These are phyloP conservation scores for Phytophthora rubi DNA, from an alignment of 352 stramenopile genomes.

Conservation along the genomic window DNA sequence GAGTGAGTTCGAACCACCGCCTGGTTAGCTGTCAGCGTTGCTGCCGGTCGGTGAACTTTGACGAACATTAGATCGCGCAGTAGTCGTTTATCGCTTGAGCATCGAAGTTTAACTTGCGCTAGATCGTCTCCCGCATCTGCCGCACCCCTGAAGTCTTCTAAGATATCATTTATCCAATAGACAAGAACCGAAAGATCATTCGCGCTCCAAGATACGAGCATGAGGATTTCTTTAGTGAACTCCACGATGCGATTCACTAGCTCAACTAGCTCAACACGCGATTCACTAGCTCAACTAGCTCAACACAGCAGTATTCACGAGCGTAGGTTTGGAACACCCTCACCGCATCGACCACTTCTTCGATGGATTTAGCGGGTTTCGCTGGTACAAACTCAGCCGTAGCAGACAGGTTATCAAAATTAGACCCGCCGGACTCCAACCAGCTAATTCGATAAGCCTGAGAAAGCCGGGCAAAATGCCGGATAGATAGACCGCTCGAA, in stretches of 20 bases:
- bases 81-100: conserved; percentile 1
- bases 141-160: conserved; percentile 6
- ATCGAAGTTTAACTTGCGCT: not conserved
- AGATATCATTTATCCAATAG: conserved; percentile 5
- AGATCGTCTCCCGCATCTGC: not conserved
- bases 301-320: not conserved
- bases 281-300: too few species aligned
- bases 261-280: not conserved
- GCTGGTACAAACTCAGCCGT: conserved; percentile 3
- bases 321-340: conserved; percentile 2
- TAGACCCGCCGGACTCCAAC: not conserved
- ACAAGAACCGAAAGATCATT: not conserved
- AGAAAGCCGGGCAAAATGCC: not conserved
- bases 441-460: not conserved
- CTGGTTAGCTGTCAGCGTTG: too few species aligned
- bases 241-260: not conserved
- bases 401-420: conserved; percentile 10
- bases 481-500: not conserved
- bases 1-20: too few species aligned
- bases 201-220: not conserved
- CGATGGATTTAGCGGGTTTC: not conserved
- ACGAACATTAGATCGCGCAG: conserved; percentile 9
- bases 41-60: conserved; percentile 1
- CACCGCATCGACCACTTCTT: not conserved
- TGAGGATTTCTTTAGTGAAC: conserved; percentile 3